phyloP scores from a whole-genome alignment of 495 filamentous ascomycete genomes.

The Hypoxylon fuscum region DNA sequence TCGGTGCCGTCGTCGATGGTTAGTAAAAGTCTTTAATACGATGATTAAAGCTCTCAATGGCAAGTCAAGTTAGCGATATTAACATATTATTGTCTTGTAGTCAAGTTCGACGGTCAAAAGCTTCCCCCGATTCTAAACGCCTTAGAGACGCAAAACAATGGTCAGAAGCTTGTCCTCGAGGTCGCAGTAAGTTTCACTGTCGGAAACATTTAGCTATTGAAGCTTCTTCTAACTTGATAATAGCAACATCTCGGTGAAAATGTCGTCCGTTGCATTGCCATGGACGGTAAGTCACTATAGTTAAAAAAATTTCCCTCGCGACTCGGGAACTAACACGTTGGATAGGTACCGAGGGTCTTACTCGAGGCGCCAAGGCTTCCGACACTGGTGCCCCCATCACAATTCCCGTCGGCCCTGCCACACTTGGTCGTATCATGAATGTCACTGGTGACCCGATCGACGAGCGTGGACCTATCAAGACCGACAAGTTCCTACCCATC shows the following conservation, averaged over 20 bases:
- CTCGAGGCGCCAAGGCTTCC: constrained; percentile 81
- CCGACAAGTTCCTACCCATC: constrained; percentile 84
- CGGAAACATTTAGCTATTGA: constrained; percentile 10
- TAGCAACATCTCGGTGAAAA: constrained; percentile 99
- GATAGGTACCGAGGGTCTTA: constrained; percentile 97
- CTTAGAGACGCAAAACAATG: constrained; percentile 87
- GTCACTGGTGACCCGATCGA: constrained; percentile 99
- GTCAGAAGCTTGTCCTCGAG: constrained; percentile 95
- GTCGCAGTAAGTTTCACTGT: constrained; percentile 78
- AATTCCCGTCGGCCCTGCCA: constrained; percentile 94
- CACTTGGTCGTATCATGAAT: constrained; percentile 99
- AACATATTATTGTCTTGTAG: constrained; percentile 43
- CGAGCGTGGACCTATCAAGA: constrained; percentile 97
- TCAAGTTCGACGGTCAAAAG: constrained; percentile 94
- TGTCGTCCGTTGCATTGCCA: constrained; percentile 99
- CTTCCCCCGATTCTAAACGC: constrained; percentile 98
- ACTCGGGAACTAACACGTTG: constrained; percentile 43
- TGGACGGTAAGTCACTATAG: constrained; percentile 84
- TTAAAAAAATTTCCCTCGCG: constrained; percentile 17
- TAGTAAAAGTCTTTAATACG: constrained; percentile 47
- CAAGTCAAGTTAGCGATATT: constrained; percentile 4
- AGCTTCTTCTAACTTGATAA: constrained; percentile 50
- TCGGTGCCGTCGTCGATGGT: constrained; percentile 81
- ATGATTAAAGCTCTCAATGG: constrained; percentile 1
- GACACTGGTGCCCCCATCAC: constrained; percentile 97